Evolutionary conservation across 768 basidiomycete genomes (phyloP).

Genomic region (Phlebiopsis gigantea): DNA sequence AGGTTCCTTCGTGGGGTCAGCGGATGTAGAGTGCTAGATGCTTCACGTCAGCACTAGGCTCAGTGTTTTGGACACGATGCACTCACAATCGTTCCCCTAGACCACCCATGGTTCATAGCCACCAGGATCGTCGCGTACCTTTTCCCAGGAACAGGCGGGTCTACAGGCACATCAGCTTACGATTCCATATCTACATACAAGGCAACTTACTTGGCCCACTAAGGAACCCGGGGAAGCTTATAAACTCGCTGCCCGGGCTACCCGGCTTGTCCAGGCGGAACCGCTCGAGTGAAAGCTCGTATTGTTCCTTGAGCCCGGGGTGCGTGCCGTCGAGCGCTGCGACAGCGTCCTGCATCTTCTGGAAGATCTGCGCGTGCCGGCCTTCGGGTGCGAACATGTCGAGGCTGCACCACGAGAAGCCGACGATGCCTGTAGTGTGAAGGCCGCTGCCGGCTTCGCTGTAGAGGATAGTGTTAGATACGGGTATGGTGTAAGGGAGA

Average conservation of each 20-base stretch:
- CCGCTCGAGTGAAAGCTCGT: slow-evolving; percentile 32
- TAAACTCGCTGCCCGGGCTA: slow-evolving; percentile 28
- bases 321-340: slow-evolving; percentile 11
- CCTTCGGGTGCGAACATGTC: slow-evolving; percentile 15
- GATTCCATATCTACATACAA: not conserved
- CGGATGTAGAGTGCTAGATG: slow-evolving; percentile 18
- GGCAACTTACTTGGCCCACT: slow-evolving; percentile 21
- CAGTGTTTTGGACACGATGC: not conserved
- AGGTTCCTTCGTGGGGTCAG: slow-evolving; percentile 20
- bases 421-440: slow-evolving; percentile 23
- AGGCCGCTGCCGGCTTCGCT: slow-evolving; percentile 23
- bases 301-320: slow-evolving; percentile 36
- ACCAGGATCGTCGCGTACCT: slow-evolving; percentile 23
- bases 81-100: slow-evolving; percentile 24
- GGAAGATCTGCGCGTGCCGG: slow-evolving; percentile 10
- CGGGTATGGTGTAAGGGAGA: not conserved
- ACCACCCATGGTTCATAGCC: slow-evolving; percentile 23
- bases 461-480: not conserved
- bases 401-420: slow-evolving; percentile 21
- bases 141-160: slow-evolving; percentile 14
- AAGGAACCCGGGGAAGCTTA: slow-evolving; percentile 20
- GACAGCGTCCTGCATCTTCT: slow-evolving; percentile 7
- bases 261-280: slow-evolving; percentile 18
- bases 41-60: not conserved
- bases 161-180: not conserved